Evolutionary conservation across 2,329 filamentous ascomycete genomes (phyloP).

Genomic region (Cercospora sp.): DNA sequence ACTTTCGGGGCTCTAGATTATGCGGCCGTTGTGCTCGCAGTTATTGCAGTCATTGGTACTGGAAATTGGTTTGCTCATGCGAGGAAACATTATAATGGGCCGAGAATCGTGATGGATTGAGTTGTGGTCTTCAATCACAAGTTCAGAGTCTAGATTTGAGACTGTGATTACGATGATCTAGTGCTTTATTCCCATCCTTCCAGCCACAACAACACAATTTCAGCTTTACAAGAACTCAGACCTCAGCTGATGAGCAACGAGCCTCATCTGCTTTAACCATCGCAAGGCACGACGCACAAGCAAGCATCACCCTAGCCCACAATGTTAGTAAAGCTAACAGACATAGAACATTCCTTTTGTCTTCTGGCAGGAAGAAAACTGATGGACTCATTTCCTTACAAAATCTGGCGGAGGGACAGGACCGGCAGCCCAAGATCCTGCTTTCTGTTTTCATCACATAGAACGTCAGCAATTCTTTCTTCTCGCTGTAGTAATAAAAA

Average conservation of each 20-base stretch:
- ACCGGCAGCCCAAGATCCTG: background rate
- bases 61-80: background rate
- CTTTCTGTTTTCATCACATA: background rate
- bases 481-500: too few relatives aligned
- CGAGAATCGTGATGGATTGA: background rate
- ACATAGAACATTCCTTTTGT: background rate
- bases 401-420: background rate
- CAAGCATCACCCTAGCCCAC: background rate
- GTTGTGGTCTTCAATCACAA: background rate
- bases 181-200: background rate
- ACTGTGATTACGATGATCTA: background rate
- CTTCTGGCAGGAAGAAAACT: background rate
- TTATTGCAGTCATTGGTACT: background rate
- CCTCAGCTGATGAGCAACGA: background rate
- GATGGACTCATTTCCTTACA: background rate
- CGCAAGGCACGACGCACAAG: background rate
- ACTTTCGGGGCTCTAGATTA: background rate
- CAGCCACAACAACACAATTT: background rate
- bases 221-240: too few relatives aligned
- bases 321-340: background rate
- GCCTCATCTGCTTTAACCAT: background rate
- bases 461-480: too few relatives aligned
- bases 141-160: background rate
- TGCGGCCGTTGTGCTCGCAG: background rate
- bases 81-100: background rate